Evolutionary conservation across 2,329 filamentous ascomycete genomes (phyloP).

Genomic region (Lasiodiplodia sp.): DNA sequence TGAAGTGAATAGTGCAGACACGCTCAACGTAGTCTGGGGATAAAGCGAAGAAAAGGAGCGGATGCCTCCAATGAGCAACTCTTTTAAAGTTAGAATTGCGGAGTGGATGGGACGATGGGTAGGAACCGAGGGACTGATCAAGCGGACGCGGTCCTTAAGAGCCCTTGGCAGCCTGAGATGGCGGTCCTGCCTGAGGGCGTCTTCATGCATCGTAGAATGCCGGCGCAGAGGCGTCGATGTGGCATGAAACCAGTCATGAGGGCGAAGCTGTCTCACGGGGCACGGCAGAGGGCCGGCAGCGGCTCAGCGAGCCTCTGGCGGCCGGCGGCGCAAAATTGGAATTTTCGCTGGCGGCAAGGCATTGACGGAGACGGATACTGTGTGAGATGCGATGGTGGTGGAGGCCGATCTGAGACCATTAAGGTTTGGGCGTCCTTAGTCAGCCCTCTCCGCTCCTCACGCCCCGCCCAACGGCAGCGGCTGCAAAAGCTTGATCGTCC

Average conservation of each 20-base stretch:
- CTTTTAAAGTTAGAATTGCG: slow-evolving; percentile 25
- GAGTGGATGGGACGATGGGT: slow-evolving; percentile 22
- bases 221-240: slow-evolving; percentile 41
- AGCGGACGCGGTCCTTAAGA: slow-evolving; percentile 34
- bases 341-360: slow-evolving; percentile 33
- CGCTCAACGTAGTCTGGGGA: slow-evolving; percentile 50
- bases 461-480: neutral
- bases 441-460: slow-evolving; percentile 17
- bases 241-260: slow-evolving; percentile 50
- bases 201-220: slow-evolving; percentile 36
- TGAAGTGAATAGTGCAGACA: slow-evolving; percentile 43
- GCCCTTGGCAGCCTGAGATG: slow-evolving; percentile 43
- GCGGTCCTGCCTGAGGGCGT: neutral
- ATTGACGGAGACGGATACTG: slow-evolving; percentile 43
- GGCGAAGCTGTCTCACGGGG: slow-evolving; percentile 48
- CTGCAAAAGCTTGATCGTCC: slow-evolving; percentile 25
- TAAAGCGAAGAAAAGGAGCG: slow-evolving; percentile 48
- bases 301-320: neutral
- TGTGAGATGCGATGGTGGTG: slow-evolving; percentile 40
- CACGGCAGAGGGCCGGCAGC: slow-evolving; percentile 27
- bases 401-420: slow-evolving; percentile 37
- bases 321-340: slow-evolving; percentile 9
- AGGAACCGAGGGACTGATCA: neutral
- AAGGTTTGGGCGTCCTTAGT: slow-evolving; percentile 31
- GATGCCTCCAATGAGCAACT: slow-evolving; percentile 32